Percentiles rank a stretch among this genome's conserved stretches.
phyloP scores from a whole-genome alignment of 305 asterid genomes.

The Coffea humblotiana region DNA sequence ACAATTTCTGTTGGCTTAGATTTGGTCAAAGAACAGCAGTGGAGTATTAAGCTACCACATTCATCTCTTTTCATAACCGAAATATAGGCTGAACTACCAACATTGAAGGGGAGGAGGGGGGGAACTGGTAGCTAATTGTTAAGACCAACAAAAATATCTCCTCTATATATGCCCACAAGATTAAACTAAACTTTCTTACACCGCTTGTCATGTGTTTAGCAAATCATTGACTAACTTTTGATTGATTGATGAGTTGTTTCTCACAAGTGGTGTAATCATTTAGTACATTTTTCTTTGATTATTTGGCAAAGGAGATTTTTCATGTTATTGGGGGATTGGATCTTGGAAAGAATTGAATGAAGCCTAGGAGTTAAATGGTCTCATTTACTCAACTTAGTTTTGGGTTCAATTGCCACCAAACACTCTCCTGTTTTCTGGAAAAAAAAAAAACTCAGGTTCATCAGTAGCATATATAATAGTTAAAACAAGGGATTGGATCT shows the following conservation, averaged over 20 bases:
- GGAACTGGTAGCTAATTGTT: not conserved
- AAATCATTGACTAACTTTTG: not conserved
- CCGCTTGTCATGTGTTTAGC: not conserved
- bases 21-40: not conserved
- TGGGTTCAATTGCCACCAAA: not conserved
- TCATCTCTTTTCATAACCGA: not conserved
- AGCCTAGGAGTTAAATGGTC: not conserved
- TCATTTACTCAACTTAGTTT: not conserved
- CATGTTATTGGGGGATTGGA: not conserved
- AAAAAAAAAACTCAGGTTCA: too few relatives aligned
- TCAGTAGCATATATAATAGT: not conserved
- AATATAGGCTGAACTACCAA: not conserved
- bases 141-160: not conserved
- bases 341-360: not conserved
- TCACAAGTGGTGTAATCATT: not conserved
- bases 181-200: not conserved
- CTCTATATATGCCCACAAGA: too few relatives aligned
- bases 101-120: not conserved
- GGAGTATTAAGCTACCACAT: not conserved
- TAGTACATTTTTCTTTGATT: not conserved
- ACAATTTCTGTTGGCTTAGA: not conserved
- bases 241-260: too few relatives aligned
- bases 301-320: not conserved
- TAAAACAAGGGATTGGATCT: not conserved
- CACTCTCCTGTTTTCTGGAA: not conserved